Evolutionary conservation across 495 filamentous ascomycete genomes (phyloP).

Genomic region (Sabuloglossum arenarium): DNA sequence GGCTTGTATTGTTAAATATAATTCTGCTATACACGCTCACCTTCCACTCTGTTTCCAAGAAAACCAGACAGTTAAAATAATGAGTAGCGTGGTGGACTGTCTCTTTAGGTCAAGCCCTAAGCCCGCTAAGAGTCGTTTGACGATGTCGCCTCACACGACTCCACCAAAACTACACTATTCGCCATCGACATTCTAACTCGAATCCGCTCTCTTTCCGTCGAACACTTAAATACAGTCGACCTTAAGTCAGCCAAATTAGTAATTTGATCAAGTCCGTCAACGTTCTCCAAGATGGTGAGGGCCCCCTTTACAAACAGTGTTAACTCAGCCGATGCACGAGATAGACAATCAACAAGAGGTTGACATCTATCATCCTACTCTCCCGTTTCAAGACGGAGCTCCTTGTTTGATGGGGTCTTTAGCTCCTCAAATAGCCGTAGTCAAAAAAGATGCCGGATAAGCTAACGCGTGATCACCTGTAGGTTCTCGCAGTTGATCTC

Average conservation of each 20-base stretch:
- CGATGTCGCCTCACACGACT: not conserved
- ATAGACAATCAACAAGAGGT: not conserved
- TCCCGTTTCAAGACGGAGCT: not conserved
- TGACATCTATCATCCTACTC: not conserved
- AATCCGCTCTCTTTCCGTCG: not conserved
- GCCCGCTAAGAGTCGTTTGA: not conserved
- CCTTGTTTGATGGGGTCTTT: not conserved
- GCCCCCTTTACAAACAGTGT: not conserved
- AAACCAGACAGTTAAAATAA: not conserved
- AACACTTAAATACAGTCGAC: not conserved
- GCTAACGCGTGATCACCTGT: not conserved
- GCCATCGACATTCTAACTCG: not conserved
- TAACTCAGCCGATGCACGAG: not conserved
- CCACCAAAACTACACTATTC: not conserved
- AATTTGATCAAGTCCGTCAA: not conserved
- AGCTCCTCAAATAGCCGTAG: not conserved
- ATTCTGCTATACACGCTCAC: not conserved
- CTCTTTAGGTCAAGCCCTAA: not conserved
- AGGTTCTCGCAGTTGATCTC: conserved; percentile 99
- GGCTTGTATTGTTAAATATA: no score
- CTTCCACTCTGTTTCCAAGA: not conserved
- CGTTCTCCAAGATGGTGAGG: not conserved
- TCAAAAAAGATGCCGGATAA: not conserved
- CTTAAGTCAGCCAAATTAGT: not conserved
- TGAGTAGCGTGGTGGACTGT: not conserved